A percentile compares a stretch with the other conserved stretches of the same genome.
These are phyloP conservation scores for Mucor piriformis DNA, from an alignment of 371 early-diverging fungal species.

Conservation along the genomic window DNA sequence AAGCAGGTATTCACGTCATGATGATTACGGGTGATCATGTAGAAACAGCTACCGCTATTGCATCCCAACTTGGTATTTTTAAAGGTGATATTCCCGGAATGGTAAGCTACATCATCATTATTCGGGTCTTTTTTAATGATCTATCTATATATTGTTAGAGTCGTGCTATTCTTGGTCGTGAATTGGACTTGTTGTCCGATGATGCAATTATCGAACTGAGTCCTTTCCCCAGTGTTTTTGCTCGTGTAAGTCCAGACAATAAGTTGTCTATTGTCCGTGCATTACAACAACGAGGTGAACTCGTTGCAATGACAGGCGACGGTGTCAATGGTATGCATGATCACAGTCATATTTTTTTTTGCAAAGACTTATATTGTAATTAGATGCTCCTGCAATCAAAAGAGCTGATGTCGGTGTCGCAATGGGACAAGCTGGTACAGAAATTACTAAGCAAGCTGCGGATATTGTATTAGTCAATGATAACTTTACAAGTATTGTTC, in stretches of 20 bases:
- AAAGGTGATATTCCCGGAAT: slow-evolving; percentile 46
- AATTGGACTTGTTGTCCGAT: slow-evolving; percentile 84
- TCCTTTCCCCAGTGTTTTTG: slow-evolving; percentile 92
- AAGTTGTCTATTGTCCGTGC: slow-evolving; percentile 95
- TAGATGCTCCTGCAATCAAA: slow-evolving; percentile 92
- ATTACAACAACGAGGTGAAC: slow-evolving; percentile 77
- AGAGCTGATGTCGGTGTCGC: slow-evolving; percentile 91
- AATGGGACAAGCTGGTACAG: slow-evolving; percentile 88
- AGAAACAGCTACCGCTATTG: slow-evolving; percentile 88
- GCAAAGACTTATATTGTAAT: slow-evolving; percentile 44
- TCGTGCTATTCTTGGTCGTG: slow-evolving; percentile 83
- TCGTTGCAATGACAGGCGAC: slow-evolving; percentile 86
- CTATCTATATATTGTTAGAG: slow-evolving; percentile 41
- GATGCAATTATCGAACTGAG: slow-evolving; percentile 76
- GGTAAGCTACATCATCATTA: slow-evolving; percentile 24
- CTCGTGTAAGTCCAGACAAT: slow-evolving; percentile 94
- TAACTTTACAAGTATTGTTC: slow-evolving; percentile 81
- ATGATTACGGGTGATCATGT: slow-evolving; percentile 96
- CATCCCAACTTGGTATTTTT: slow-evolving; percentile 87
- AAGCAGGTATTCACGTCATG: slow-evolving; percentile 89
- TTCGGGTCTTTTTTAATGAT: neutral
- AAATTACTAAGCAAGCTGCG: slow-evolving; percentile 88
- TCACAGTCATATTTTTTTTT: neutral
- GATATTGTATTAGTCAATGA: slow-evolving; percentile 85
- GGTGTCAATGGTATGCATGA: slow-evolving; percentile 68